Evolutionary conservation across 352 stramenopile species (phyloP).

Genomic region (Pythium folliculosum): DNA sequence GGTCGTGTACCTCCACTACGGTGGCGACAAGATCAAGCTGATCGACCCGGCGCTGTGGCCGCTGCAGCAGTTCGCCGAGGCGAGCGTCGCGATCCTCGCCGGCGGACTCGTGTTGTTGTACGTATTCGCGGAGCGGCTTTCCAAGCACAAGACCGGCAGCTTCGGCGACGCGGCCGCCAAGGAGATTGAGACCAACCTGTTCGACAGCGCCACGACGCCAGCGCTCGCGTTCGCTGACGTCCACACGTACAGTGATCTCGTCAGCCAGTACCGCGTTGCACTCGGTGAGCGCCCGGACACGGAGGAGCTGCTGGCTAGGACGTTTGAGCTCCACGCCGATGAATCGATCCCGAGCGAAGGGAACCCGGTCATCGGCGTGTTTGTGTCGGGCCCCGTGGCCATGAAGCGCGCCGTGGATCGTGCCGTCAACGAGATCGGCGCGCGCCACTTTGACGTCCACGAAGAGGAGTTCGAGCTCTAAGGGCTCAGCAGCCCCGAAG

Average conservation of each 20-base stretch:
- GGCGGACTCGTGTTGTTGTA: conserved; percentile 8
- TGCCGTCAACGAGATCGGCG: conserved; percentile 6
- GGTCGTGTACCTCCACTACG: conserved; percentile 26
- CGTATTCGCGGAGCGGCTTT: conserved; percentile 10
- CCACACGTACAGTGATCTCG: conserved; percentile 18
- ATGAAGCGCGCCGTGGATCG: conserved; percentile 16
- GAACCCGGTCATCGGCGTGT: conserved; percentile 13
- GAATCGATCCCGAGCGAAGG: background rate
- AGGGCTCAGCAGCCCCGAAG: too few species aligned
- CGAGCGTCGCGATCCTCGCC: conserved; percentile 5
- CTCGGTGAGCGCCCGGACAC: conserved; percentile 14
- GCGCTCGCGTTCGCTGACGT: background rate
- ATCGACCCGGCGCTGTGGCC: conserved; percentile 21
- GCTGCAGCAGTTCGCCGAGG: conserved; percentile 29
- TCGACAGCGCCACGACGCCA: background rate
- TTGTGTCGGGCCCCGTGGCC: conserved; percentile 22
- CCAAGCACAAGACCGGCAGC: conserved; percentile 3
- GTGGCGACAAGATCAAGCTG: conserved; percentile 19
- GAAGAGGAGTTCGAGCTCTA: conserved; percentile 29
- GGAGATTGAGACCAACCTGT: conserved; percentile 9
- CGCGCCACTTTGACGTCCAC: conserved; percentile 25
- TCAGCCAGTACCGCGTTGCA: conserved; percentile 11
- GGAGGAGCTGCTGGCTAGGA: background rate
- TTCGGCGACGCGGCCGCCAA: background rate
- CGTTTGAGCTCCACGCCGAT: conserved; percentile 2